Percentiles rank a stretch among this genome's conserved stretches.
phyloP scores from a whole-genome alignment of 768 basidiomycete genomes.

The Inosperma sp. region DNA sequence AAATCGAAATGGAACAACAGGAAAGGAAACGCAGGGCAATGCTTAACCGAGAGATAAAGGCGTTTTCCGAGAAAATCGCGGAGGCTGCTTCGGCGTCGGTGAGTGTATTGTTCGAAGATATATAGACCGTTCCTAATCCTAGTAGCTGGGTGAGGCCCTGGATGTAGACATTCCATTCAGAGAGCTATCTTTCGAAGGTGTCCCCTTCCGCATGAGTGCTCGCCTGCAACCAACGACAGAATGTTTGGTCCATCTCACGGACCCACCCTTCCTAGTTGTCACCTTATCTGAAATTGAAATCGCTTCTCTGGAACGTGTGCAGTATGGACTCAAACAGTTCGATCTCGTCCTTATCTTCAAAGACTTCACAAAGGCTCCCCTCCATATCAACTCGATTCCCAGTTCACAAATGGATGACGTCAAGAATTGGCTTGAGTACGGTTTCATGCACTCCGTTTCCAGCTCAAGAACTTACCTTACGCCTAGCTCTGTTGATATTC shows the following conservation, averaged over 20 bases:
- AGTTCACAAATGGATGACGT: slow-evolving; percentile 90
- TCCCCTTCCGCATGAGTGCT: slow-evolving; percentile 92
- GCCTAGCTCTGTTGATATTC: slow-evolving; percentile 91
- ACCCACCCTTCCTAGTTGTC: slow-evolving; percentile 93
- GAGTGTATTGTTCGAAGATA: slow-evolving; percentile 22
- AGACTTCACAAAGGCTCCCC: slow-evolving; percentile 86
- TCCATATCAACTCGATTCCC: slow-evolving; percentile 97
- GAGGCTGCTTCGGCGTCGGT: slow-evolving; percentile 79
- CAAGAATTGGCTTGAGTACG: slow-evolving; percentile 98
- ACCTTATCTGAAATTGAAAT: slow-evolving; percentile 94
- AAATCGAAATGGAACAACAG: slow-evolving; percentile 98
- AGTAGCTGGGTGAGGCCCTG: slow-evolving; percentile 67
- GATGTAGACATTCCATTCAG: slow-evolving; percentile 97
- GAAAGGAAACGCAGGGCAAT: slow-evolving; percentile 85
- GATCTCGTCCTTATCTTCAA: slow-evolving; percentile 97
- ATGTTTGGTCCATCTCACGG: slow-evolving; percentile 91
- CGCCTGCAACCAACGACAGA: slow-evolving; percentile 95
- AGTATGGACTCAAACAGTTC: slow-evolving; percentile 94
- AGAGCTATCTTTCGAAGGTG: slow-evolving; percentile 95
- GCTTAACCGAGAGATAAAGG: slow-evolving; percentile 91
- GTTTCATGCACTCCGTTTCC: slow-evolving; percentile 12
- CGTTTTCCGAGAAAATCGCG: slow-evolving; percentile 88
- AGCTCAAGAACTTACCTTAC: slow-evolving; percentile 8
- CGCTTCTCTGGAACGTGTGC: slow-evolving; percentile 93
- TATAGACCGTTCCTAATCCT: slow-evolving; percentile 4